Evolutionary conservation across 2,329 filamentous ascomycete species (phyloP), one percentile per base, ranked within the genome.

Genomic region (Aspergillus sp.): DNA sequence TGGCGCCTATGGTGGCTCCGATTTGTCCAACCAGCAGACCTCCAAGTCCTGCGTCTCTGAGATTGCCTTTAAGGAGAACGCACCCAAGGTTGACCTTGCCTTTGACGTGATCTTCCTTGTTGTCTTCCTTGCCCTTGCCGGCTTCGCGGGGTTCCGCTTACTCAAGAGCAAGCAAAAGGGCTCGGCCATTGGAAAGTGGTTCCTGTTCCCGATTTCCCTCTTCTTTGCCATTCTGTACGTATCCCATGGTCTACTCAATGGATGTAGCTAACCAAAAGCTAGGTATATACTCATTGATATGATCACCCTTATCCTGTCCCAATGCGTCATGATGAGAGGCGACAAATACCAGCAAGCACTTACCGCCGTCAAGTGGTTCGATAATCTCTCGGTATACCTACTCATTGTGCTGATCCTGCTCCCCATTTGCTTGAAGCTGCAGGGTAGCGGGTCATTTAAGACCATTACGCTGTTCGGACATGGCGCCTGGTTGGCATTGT

Each of bases 61-160:
- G 3, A 27, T 11, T 6, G 60, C 60, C 14, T 61, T 61, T 27
- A 24, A 51, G 2, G 21, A 50, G 5, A 44, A 44, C 1, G 33
- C n/a, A 2, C 35, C 57, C 2, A 48, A 41, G 6, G 44, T 62
- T 2, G 31, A 51, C 21, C 46, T 64, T n/a, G 56, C 57, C 9
- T 64, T 62, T n/a, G 48, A 59, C 27, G 58, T 55, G 17, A 45
- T 64, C 8, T 64, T 61, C 56, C 55, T 62, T 15, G 41, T 64
- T 27, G 37, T 62, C 0, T 64, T 56, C n/a, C 3, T 58, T 9
- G 54, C 24, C 3, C 33, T 62, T 3, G 51, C 51, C 11, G 52
- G 21, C 19, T 4, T 59, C 14, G 21, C 52, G 0, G 37, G 19
- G 1, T 12, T 53, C 15, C 40, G 51, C 1, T 35, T 52, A 1